Conservation (phyloP, 2,329 filamentous ascomycete species). For the Verticillium zaregamsianum region DNA sequence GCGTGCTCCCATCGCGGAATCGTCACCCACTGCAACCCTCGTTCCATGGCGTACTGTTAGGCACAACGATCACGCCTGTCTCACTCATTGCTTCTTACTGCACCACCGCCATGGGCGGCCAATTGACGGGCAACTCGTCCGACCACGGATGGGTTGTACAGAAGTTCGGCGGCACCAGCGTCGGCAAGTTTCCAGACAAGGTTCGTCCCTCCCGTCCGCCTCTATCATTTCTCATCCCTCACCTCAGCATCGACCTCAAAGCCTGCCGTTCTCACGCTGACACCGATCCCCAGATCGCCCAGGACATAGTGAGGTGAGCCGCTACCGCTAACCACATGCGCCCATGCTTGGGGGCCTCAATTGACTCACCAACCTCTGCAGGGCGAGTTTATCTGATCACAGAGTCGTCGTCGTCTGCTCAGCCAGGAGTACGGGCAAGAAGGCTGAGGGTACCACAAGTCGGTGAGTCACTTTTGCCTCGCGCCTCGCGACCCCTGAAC, state of each 20-base stretch:
- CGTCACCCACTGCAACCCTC: background rate
- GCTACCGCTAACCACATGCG: background rate
- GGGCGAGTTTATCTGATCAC: conserved; percentile 59
- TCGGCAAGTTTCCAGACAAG: conserved; percentile 85
- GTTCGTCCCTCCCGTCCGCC: conserved; percentile 26
- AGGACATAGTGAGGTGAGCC: conserved; percentile 61
- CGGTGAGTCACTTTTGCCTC: conserved; percentile 55
- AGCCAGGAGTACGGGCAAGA: conserved; percentile 89
- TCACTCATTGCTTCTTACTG: background rate
- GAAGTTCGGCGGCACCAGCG: conserved; percentile 93
- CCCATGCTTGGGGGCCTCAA: conserved; percentile 2
- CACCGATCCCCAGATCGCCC: conserved; percentile 44
- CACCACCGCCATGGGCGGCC: conserved; percentile 9
- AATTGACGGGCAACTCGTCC: conserved; percentile 24
- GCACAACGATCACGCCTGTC: background rate
- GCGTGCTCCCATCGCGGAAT: background rate
- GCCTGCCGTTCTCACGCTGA: background rate
- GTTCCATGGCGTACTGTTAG: background rate
- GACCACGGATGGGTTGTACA: conserved; percentile 74
- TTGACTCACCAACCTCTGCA: conserved; percentile 24
- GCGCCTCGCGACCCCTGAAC: background rate
- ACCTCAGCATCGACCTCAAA: background rate
- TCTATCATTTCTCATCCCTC: background rate
- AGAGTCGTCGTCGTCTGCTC: conserved; percentile 93
- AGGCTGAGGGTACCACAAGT: conserved; percentile 92